Evolutionary conservation across 495 filamentous ascomycete species (phyloP), one percentile per base, ranked within the genome.

Genomic region (Chaetomidium leptoderma): DNA sequence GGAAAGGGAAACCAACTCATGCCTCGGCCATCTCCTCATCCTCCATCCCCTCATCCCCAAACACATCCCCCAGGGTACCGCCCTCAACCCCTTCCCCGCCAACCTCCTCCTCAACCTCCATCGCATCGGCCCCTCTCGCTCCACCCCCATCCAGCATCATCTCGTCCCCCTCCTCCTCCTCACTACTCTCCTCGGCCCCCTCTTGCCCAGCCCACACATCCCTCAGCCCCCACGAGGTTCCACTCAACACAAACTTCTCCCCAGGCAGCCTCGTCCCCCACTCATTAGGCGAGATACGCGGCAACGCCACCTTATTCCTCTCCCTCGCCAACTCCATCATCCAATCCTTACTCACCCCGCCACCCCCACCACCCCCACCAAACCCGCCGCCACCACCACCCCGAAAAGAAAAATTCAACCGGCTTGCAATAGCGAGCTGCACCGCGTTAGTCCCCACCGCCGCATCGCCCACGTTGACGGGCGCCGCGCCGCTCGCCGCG

Each of bases 191-290:
- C 81, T 57, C 61, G 32, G 45, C 48, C 36, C 68, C 63, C 9
- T 63, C 72, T 54, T 72, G 75, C 30, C 71, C 78, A 13, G 74
- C 79, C 89, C 89, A 95, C 54, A 85, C 82, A 49, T 91, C 89
- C 68, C 82, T 84, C 73, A 97, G 67, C 36, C 84, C 82, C 93
- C 93, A 98, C 57, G 84, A 84, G 17, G 82, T 77, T 0, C 93
- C 93, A 27, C 86, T 95, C 52, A 96, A 76, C 61, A 92, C 92
- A 68, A 95, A 97, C 67, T 89, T 78, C 83, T 98, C 93, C 55
- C 87, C 86, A 36, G 93, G 93, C 62, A 98, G 72, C 43, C 91
- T 77, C 55, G 93, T 82, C 14, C 93, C 93, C 73, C 83, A 91
- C 60, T 92, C 91, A 54, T 83, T 81, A 39, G 83, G 80, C 7